A percentile compares a stretch with the other conserved stretches of the same genome.
These are phyloP conservation scores for Penicillium bialowiezense DNA, from an alignment of 495 filamentous ascomycete species.

Conservation along the genomic window DNA sequence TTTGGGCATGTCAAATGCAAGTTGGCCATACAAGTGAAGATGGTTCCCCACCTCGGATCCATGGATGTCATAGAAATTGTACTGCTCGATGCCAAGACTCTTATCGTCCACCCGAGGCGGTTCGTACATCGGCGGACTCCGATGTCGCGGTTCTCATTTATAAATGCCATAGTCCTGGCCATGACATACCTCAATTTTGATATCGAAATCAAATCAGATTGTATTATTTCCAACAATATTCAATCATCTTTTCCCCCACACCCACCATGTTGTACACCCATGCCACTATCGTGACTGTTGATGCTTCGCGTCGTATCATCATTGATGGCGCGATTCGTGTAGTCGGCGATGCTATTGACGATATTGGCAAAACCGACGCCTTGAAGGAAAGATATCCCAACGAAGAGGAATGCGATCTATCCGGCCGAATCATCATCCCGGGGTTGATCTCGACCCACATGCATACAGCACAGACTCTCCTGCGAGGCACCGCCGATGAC, in stretches of 20 bases:
- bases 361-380: conserved; percentile 37
- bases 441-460: conserved; percentile 50
- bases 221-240: too few relatives aligned
- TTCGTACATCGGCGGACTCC: conserved; percentile 2
- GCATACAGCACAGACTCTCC: conserved; percentile 47
- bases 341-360: conserved; percentile 31
- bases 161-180: too few relatives aligned
- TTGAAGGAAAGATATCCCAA: conserved; percentile 22
- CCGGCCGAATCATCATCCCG: conserved; percentile 44
- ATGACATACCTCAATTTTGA: too few relatives aligned
- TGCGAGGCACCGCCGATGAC: conserved; percentile 48
- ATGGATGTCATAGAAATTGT: too few relatives aligned
- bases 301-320: conserved; percentile 41
- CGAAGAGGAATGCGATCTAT: conserved; percentile 32
- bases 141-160: neutral
- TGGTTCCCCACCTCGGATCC: too few relatives aligned
- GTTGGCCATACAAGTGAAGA: too few relatives aligned
- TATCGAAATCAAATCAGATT: too few relatives aligned
- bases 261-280: conserved; percentile 33
- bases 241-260: too few relatives aligned
- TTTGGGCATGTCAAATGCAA: too few relatives aligned
- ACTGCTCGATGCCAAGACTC: too few relatives aligned
- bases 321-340: conserved; percentile 43
- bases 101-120: too few relatives aligned
- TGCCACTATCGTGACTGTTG: conserved; percentile 48